These are phyloP conservation scores for Salix arbutifolia DNA, from an alignment of 345 rosid species.

Conservation along the genomic window DNA sequence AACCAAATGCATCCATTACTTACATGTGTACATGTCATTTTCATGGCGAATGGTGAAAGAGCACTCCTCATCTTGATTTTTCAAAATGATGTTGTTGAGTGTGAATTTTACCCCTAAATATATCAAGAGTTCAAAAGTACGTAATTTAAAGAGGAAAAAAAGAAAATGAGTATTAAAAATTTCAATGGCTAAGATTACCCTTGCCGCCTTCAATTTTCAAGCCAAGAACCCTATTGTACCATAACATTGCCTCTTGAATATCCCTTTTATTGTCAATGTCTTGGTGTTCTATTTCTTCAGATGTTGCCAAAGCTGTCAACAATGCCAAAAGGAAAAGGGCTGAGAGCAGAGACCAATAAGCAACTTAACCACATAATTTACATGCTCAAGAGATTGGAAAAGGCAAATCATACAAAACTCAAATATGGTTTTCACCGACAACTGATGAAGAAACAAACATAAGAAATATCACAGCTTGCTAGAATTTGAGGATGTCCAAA, in stretches of 20 bases:
- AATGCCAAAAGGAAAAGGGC: constrained; percentile 13
- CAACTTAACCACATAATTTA: not conserved
- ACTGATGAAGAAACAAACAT: not conserved
- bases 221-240: constrained; percentile 83
- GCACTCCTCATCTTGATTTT: constrained; percentile 46
- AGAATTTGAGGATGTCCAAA: not conserved
- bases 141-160: not conserved
- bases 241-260: constrained; percentile 59
- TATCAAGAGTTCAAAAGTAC: constrained; percentile 16
- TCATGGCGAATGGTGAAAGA: constrained; percentile 65
- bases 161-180: not conserved
- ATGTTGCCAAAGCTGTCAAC: constrained; percentile 35
- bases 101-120: constrained; percentile 78
- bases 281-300: constrained; percentile 42
- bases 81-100: constrained; percentile 48
- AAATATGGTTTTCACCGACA: not conserved
- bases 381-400: not conserved
- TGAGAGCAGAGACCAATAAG: not conserved
- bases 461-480: not conserved
- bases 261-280: constrained; percentile 40
- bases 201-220: constrained; percentile 75
- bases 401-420: not conserved
- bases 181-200: constrained; percentile 41
- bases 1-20: constrained; percentile 20
- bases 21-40: constrained; percentile 61